Conservation (phyloP, 1,284 basidiomycete species). For the Agroathelia rolfsii region DNA sequence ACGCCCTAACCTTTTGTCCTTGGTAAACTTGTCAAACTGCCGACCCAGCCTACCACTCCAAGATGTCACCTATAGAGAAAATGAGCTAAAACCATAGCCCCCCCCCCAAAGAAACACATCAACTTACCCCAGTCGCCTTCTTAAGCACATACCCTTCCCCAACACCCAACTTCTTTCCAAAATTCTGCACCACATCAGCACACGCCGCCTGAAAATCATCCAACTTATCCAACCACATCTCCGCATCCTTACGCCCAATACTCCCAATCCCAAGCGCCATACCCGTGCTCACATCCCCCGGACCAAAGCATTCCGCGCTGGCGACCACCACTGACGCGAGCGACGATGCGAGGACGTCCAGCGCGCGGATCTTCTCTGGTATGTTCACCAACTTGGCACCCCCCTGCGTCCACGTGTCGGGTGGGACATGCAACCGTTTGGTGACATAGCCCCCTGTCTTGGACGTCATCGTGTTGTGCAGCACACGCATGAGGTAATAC, state of each 20-base stretch:
- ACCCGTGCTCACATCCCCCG: conserved; percentile 67
- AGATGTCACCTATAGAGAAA: conserved; percentile 34
- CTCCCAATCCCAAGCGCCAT: conserved; percentile 61
- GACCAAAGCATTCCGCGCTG: conserved; percentile 64
- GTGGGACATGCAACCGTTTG: conserved; percentile 77
- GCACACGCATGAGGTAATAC: conserved; percentile 81
- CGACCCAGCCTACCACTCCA: conserved; percentile 80
- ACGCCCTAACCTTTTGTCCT: conserved; percentile 72
- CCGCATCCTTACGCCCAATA: conserved; percentile 61
- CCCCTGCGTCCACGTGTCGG: conserved; percentile 84
- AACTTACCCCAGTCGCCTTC: conserved; percentile 63
- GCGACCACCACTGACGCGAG: conserved; percentile 64
- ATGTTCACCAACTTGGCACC: conserved; percentile 77
- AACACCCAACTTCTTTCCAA: conserved; percentile 84
- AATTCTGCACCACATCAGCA: conserved; percentile 76
- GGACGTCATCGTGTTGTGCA: conserved; percentile 75
- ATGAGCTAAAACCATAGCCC: conserved; percentile 7
- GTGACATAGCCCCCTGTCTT: conserved; percentile 84
- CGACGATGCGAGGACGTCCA: conserved; percentile 67
- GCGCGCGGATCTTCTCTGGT: conserved; percentile 77
- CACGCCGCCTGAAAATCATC: conserved; percentile 70
- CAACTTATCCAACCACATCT: conserved; percentile 58
- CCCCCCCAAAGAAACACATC: conserved; percentile 2
- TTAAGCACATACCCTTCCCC: conserved; percentile 76
- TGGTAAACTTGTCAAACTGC: conserved; percentile 85